Evolutionary conservation across 148 eudicot genomes (phyloP).

Genomic region (Rhododendron griersonianum): DNA sequence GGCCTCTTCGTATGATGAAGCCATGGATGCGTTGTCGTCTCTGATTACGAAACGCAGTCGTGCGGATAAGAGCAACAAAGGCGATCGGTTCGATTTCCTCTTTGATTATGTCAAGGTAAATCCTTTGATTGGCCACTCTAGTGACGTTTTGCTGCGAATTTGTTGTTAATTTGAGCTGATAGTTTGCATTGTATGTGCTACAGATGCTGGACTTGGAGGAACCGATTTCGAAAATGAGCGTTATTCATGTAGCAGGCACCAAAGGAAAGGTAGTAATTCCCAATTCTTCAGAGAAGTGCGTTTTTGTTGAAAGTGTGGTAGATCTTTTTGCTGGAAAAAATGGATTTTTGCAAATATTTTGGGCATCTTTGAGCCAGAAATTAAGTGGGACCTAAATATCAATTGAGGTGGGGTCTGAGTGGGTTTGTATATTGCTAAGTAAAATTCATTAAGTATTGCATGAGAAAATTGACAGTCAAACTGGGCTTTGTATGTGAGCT

Average conservation of each 20-base stretch:
- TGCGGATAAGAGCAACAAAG: conserved; percentile 66
- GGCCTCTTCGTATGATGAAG: conserved; percentile 60
- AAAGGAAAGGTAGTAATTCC: conserved; percentile 72
- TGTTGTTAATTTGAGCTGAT: not conserved
- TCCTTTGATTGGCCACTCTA: not conserved
- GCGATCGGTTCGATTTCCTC: conserved; percentile 63
- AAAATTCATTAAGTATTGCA: not conserved
- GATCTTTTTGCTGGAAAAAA: not conserved
- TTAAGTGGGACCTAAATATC: not conserved
- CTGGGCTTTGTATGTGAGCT: not conserved
- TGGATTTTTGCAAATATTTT: not conserved
- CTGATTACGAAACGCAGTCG: conserved; percentile 78
- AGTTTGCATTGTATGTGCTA: not conserved
- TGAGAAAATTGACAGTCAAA: not conserved
- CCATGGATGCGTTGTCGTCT: conserved; percentile 76
- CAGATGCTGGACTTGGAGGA: conserved; percentile 92
- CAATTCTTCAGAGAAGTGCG: not conserved
- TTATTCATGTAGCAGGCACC: conserved; percentile 96
- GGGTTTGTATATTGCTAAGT: not conserved
- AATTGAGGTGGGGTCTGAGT: not conserved
- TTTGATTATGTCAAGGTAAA: conserved; percentile 72
- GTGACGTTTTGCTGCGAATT: not conserved
- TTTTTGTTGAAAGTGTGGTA: not conserved
- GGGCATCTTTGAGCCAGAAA: not conserved
- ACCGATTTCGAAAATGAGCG: conserved; percentile 69